Evolutionary conservation across 805 yeast species (phyloP), one percentile per base, ranked within the genome.

Genomic region (Candida endomychidarum): DNA sequence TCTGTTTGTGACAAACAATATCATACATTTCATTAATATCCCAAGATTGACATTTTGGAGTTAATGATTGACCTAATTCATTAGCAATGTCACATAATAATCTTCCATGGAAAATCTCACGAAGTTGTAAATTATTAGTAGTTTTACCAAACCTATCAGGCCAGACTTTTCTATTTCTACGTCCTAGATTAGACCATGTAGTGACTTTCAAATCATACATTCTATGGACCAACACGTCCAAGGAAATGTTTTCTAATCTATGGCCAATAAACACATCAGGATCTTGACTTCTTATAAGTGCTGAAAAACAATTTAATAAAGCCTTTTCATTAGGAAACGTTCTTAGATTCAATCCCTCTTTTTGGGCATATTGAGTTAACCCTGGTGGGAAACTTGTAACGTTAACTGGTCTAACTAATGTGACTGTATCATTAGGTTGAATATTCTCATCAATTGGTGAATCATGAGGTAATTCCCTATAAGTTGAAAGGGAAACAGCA

Each of bases 191-290:
- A 16, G 89, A 80, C 83, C 96, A 89, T 3, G 83, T 80, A 1
- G 78, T 67, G n/a, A 86, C 81, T 37, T 78, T 77, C 44, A 83
- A 70, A 42, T 83, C 91, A 52, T 78, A 71, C 80, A 90, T 77
- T 51, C 98, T 75, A 49, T 86, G 95, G 37, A 87, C 74, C 45
- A 93, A 65, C 12, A 90, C 83, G 55, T 85, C 95, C 31, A 93
- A 61, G 9, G 89, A 81, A 9, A 86, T 75, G 47, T 77, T 78
- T 48, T 91, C 96, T 45, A 93, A 65, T 48, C 83, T 73, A 58
- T 93, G 98, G 21, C 99, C 99, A 27, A 91, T 58, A 38, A 88
- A 77, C 2, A 89, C 83, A 66, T 93, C 99, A 0, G 98, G 97
- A 60, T 93, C 99, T n/a, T 75, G 66, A 28, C 65, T 65, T 50